phyloP scores from a whole-genome alignment of 2,329 filamentous ascomycete species.

The Colletotrichum salicis region DNA sequence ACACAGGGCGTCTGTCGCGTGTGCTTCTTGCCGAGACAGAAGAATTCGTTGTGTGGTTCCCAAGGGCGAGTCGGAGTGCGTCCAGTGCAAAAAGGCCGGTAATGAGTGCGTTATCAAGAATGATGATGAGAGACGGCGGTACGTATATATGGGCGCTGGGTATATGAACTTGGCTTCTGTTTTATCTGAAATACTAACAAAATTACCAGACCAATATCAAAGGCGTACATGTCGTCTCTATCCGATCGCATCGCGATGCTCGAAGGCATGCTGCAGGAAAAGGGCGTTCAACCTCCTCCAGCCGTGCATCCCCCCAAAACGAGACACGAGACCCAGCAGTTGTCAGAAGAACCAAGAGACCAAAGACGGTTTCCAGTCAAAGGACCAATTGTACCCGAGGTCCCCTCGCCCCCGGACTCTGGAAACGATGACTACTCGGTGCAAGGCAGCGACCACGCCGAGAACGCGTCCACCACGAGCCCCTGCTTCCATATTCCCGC shows the following conservation, averaged over 20 bases:
- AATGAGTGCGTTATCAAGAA: conserved; percentile 66
- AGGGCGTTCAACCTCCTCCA: conserved; percentile 60
- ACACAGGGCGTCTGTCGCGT: conserved; percentile 64
- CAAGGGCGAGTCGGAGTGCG: conserved; percentile 60
- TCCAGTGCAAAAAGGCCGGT: conserved; percentile 62
- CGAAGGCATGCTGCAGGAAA: conserved; percentile 61
- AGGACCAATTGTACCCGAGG: conserved; percentile 38
- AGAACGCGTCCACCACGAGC: conserved; percentile 7
- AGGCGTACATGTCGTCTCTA: conserved; percentile 67
- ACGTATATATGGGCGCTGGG: conserved; percentile 29
- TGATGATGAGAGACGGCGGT: conserved; percentile 66
- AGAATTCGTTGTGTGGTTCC: conserved; percentile 63
- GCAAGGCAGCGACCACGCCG: conserved; percentile 41
- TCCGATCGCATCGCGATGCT: conserved; percentile 64
- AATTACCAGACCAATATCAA: conserved; percentile 61
- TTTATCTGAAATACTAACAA: conserved; percentile 23
- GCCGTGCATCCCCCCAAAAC: conserved; percentile 65
- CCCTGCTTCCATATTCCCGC: conserved; percentile 38
- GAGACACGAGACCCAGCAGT: conserved; percentile 48
- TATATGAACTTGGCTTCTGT: not conserved
- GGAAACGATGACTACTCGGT: conserved; percentile 45
- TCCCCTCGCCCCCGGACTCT: conserved; percentile 46
- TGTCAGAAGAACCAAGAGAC: conserved; percentile 36
- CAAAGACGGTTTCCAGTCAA: conserved; percentile 18
- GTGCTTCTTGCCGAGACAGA: conserved; percentile 62